Evolutionary conservation across 2,329 filamentous ascomycete species (phyloP).

Genomic region (Trichothecium roseum): DNA sequence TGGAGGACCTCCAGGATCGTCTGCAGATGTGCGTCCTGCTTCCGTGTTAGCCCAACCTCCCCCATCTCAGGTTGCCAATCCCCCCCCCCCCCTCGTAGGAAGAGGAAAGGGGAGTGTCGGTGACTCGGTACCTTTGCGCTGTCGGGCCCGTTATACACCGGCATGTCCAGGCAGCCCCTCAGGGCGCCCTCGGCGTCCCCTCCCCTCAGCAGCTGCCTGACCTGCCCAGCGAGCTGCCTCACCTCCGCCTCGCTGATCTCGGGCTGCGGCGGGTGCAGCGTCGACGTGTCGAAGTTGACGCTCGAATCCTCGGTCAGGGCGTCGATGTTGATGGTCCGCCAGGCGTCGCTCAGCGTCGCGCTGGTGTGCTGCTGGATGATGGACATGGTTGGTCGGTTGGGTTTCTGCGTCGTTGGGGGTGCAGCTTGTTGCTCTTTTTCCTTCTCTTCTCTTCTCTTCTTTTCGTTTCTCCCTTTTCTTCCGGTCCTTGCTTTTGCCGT

Average conservation of each 20-base stretch:
- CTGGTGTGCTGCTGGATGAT: constrained; percentile 56
- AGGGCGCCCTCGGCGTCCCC: constrained; percentile 83
- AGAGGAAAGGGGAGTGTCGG: too few species aligned
- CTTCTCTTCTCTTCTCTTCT: not conserved
- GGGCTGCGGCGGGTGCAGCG: constrained; percentile 66
- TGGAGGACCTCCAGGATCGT: constrained; percentile 90
- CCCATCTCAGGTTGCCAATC: not conserved
- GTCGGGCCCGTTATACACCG: constrained; percentile 59
- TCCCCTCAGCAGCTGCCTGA: constrained; percentile 77
- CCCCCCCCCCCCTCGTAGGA: too few species aligned
- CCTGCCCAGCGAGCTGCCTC: constrained; percentile 66
- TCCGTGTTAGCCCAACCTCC: not conserved
- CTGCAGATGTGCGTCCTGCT: constrained; percentile 72
- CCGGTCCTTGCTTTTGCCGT: not conserved
- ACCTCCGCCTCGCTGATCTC: constrained; percentile 70
- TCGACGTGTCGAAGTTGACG: constrained; percentile 81
- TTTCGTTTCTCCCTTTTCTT: not conserved
- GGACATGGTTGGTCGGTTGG: constrained; percentile 37
- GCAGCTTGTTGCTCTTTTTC: not conserved
- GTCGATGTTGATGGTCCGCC: constrained; percentile 92
- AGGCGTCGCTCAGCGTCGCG: constrained; percentile 51
- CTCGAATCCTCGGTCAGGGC: constrained; percentile 82
- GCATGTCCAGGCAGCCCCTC: constrained; percentile 72
- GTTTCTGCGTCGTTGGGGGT: not conserved
- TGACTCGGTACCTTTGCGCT: constrained; percentile 39